Evolutionary conservation across 805 yeast species (phyloP), one percentile per base, ranked within the genome.

Genomic region (Nakazawaea ernobii): DNA sequence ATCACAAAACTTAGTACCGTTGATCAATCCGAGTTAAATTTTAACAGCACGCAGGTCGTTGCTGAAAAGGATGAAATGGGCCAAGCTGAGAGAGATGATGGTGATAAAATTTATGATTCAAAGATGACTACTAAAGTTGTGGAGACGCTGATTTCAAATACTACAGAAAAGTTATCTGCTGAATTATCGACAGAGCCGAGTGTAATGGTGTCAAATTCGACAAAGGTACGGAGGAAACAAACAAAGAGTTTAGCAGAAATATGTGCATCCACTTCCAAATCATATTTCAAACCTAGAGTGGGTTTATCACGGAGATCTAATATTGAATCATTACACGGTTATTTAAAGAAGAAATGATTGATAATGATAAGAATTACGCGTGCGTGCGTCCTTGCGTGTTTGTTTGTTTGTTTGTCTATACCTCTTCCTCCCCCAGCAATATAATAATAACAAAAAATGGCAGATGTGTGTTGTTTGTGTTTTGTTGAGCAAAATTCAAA

Each of bases 241-340:
- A 24, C 47, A 20, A 33, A 33, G 4, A n/a, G 36, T 15, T 28
- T 43, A 20, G 37, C 42, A 26, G 47, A 43, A 15, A 35, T 43
- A 13, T 36, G 41, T 37, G 37, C 37, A 8, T 10, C 41, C 6
- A 43, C 47, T 8, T n/a, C 47, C 4, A 20, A 37, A 8, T 29
- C 42, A 26, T 43, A 43, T 38, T 24, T 43, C 8, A 29, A 27
- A 20, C 42, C 49, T 1, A 38, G 49, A 29, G 30, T 42, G 8
- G 49, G 49, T 17, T 30, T 46, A 13, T 46, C 49, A 3, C 35
- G 35, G 17, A 28, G 49, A 24, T 41, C 49, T 6, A 41, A 37
- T 24, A 41, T 46, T 4, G 32, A 29, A 24, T 37, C 45, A 11
- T 32, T 46, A 13, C 49, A 46, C 28, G 32, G 37, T 14, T 46